Base-by-base conservation (phyloP, 257 asterid genomes). In the Henckelia pumila region DNA sequence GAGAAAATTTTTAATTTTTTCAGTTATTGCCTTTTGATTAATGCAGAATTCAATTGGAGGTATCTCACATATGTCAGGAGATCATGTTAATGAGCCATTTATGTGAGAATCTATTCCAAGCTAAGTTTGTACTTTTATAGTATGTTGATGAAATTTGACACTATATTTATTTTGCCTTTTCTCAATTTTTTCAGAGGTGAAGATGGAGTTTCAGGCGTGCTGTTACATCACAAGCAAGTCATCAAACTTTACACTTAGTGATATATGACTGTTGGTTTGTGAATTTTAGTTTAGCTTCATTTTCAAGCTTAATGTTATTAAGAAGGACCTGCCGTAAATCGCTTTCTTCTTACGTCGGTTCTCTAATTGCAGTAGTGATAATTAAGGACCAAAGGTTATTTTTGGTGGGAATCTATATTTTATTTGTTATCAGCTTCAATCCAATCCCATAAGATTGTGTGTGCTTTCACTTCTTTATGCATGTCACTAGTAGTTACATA, bases 161-260 rank as follows among this genome's bases (percentile, higher is more conserved):
- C 47, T 70, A 68, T 68, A 47, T 61, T 78, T 73, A 13, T 68
- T 47, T 59, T 76, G 78, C 63, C 32, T 71, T 66, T 70, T 60
- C 26, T 28, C 59, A 53, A 47, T 5, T 61, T 37, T 44, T 55
- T 64, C 73, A 94, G 99, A 50, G 94, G 85, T 47, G 99, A 87
- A 85, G 98, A 94, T 76, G 98, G 99, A 85, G 98, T 94, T 75
- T 87, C 98, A 25, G 99, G 99, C 55, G 96, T 94, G 73, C 90
- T 89, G 72, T 96, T 94, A 77, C 94, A 94, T 86, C 99, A 94
- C 99, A 91, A 86, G 99, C 88, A 94, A 94, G 98, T 89, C 80
- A 83, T 81, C 85, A 69, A 83, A 81, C 90, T 81, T 59, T 82
- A 47, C 83, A 72, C 73, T 84, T 83, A 77, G 20, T 47, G 61